These are phyloP conservation scores for Crataegus laevigata DNA, from an alignment of 306 rosid species.

Conservation along the genomic window DNA sequence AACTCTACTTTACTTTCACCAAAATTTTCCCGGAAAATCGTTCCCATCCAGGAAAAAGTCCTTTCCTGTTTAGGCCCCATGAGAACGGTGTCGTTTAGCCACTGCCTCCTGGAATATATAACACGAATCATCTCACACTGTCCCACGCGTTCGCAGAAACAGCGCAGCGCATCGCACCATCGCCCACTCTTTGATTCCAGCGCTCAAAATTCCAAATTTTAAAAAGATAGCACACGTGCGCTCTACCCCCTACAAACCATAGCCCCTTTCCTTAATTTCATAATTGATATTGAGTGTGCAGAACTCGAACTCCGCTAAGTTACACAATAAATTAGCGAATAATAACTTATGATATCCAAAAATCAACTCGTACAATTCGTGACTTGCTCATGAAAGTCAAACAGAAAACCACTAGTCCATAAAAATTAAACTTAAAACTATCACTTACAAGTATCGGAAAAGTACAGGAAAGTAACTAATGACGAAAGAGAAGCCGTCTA, in stretches of 20 bases:
- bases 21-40: neutral
- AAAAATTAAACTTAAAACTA: too few relatives aligned
- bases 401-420: too few relatives aligned
- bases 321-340: neutral
- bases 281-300: too few relatives aligned
- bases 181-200: conserved; percentile 22
- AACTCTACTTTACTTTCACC: neutral
- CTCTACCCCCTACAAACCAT: conserved; percentile 6
- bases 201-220: conserved; percentile 18
- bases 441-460: neutral
- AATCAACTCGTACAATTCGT: too few relatives aligned
- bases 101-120: neutral
- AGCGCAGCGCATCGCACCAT: neutral
- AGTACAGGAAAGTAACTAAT: neutral
- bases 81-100: conserved; percentile 25
- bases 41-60: neutral
- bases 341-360: too few relatives aligned
- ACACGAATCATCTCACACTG: conserved; percentile 1
- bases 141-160: conserved; percentile 5
- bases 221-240: conserved; percentile 44
- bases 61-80: neutral
- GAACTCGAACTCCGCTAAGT: too few relatives aligned
- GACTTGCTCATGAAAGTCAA: too few relatives aligned
- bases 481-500: fast-evolving
- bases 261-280: neutral